Conservation (phyloP, 495 filamentous ascomycete species). For the Elaphomyces granulatus region DNA sequence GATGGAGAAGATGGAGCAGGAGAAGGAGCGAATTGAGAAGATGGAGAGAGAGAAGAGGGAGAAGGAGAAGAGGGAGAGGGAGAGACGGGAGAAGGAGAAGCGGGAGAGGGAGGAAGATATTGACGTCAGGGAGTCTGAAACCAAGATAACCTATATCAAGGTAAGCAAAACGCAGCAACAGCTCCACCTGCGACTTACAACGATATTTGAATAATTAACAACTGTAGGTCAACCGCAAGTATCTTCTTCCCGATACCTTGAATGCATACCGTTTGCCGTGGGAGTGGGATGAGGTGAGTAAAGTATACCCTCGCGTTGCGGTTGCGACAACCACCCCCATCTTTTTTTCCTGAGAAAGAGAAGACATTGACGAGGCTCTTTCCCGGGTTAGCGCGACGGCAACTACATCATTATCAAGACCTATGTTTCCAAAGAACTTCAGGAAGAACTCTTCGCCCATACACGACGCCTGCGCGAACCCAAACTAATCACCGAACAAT, state of each 20-base stretch:
- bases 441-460: conserved; percentile 59
- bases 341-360: too few relatives aligned
- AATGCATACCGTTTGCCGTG: conserved; percentile 34
- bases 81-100: conserved; percentile 37
- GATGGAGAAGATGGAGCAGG: conserved; percentile 35
- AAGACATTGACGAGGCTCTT: too few relatives aligned
- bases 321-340: background rate
- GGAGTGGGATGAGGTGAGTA: conserved; percentile 38
- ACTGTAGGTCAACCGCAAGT: conserved; percentile 31
- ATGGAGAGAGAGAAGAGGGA: conserved; percentile 39
- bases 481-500: conserved; percentile 29
- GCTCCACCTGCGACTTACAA: too few relatives aligned
- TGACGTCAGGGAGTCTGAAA: too few relatives aligned
- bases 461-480: conserved; percentile 46
- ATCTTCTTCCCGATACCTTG: conserved; percentile 36
- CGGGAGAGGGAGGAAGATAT: conserved; percentile 30
- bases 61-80: conserved; percentile 32
- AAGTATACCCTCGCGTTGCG: too few relatives aligned
- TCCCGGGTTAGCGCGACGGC: conserved; percentile 34
- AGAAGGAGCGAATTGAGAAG: conserved; percentile 34
- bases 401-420: conserved; percentile 64
- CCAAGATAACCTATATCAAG: conserved; percentile 35
- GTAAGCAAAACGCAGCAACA: conserved; percentile 22
- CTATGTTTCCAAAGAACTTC: conserved; percentile 58
- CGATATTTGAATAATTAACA: too few relatives aligned